phyloP scores from a whole-genome alignment of 2,329 filamentous ascomycete species.

The Monosporascus sp. region DNA sequence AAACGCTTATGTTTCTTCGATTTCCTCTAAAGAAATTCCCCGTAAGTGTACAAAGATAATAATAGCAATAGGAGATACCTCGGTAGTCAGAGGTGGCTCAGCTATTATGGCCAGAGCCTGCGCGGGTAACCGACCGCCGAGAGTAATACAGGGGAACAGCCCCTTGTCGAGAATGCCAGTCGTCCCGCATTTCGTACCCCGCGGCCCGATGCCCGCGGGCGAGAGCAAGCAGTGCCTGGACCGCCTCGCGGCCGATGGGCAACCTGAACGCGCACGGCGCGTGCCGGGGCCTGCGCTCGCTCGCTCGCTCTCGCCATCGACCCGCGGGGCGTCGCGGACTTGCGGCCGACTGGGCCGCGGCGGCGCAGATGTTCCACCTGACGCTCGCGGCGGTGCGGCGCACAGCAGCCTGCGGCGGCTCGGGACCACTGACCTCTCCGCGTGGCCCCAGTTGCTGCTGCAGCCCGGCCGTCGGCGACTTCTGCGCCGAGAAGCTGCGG shows the following conservation, averaged over 20 bases:
- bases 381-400: neutral
- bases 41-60: too few species aligned
- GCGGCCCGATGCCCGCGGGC: too few species aligned
- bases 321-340: neutral
- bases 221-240: neutral
- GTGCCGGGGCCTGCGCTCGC: neutral
- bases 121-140: neutral
- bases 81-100: too few species aligned
- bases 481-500: neutral
- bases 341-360: neutral
- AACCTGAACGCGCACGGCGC: neutral
- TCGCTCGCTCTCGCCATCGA: neutral
- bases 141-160: neutral
- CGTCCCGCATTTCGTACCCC: too few species aligned
- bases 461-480: neutral
- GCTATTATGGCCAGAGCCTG: too few species aligned
- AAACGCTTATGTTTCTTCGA: too few species aligned
- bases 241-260: neutral
- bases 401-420: neutral
- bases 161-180: neutral
- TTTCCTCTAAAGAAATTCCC: too few species aligned
- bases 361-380: neutral
- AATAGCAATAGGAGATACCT: too few species aligned
- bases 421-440: neutral
- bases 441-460: neutral